A percentile compares a stretch with the other conserved stretches of the same genome.
Evolutionary conservation across 495 filamentous ascomycete species (phyloP).

Genomic region (Alectoria sarmentosa): DNA sequence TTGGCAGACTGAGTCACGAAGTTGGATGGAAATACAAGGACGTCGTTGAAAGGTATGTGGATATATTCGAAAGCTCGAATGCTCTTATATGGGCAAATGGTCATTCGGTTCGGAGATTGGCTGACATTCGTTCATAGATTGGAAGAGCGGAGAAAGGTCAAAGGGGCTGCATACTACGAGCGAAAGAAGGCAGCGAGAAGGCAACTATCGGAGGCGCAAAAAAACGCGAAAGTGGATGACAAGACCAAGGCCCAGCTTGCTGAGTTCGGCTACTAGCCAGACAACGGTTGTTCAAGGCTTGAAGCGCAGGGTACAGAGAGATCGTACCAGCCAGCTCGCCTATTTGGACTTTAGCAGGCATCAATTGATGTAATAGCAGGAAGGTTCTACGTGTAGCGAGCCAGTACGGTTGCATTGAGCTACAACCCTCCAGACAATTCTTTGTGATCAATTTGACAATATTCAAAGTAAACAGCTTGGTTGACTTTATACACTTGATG

Average conservation of each 20-base stretch:
- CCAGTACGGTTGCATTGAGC: slow-evolving; percentile 4
- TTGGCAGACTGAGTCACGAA: slow-evolving; percentile 94
- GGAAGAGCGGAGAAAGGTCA: slow-evolving; percentile 98
- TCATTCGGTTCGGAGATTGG: slow-evolving; percentile 8
- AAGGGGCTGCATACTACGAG: slow-evolving; percentile 98
- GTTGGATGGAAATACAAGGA: slow-evolving; percentile 99
- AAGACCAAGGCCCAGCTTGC: slow-evolving; percentile 64
- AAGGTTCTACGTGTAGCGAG: slow-evolving; percentile 4
- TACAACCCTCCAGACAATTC: not conserved
- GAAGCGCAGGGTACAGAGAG: not conserved
- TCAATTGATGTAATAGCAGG: slow-evolving; percentile 11
- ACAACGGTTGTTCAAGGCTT: slow-evolving; percentile 1
- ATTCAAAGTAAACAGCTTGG: not conserved
- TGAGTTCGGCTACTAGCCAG: slow-evolving; percentile 59
- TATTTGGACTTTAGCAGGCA: slow-evolving; percentile 1
- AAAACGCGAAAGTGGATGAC: slow-evolving; percentile 79
- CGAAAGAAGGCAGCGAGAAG: slow-evolving; percentile 93
- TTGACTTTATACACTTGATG: not conserved
- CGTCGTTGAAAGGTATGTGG: slow-evolving; percentile 80
- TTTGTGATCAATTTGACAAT: slow-evolving; percentile 4
- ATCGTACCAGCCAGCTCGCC: slow-evolving; percentile 1
- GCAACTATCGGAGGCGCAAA: slow-evolving; percentile 84
- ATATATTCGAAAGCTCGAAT: slow-evolving; percentile 4
- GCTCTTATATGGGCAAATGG: slow-evolving; percentile 1
- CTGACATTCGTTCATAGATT: slow-evolving; percentile 50